Evolutionary conservation across 148 eudicot species (phyloP).

Genomic region (Salicornia ramosissima): DNA sequence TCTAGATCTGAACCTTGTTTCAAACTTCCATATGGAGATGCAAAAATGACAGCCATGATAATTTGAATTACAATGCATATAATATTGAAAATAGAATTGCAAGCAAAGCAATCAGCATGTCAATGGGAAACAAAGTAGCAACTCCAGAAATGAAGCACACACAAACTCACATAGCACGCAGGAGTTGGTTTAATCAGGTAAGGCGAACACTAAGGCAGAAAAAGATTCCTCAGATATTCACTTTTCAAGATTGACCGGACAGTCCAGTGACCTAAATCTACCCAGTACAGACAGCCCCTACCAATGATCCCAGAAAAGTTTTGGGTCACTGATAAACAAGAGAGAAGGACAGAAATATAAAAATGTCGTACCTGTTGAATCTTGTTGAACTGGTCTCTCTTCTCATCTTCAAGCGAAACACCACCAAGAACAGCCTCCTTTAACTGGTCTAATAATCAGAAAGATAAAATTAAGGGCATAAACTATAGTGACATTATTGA

Average conservation of each 20-base stretch:
- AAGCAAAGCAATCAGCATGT: not conserved
- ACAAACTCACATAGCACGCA: too few relatives aligned
- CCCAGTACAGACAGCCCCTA: not conserved
- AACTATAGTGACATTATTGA: not conserved
- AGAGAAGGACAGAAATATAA: not conserved
- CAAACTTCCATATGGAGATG: too few relatives aligned
- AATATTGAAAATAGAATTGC: not conserved
- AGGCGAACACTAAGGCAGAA: not conserved
- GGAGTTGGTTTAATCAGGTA: not conserved
- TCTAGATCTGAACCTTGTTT: not conserved
- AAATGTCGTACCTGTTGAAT: slow-evolving; percentile 70
- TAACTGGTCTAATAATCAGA: slow-evolving; percentile 54
- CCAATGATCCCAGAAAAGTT: not conserved
- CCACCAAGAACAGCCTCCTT: slow-evolving; percentile 92
- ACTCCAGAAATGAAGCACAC: not conserved
- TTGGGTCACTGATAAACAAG: not conserved
- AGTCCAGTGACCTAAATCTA: not conserved
- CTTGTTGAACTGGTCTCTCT: slow-evolving; percentile 76
- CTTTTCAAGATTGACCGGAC: not conserved
- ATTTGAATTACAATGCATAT: not conserved
- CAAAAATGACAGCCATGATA: not conserved
- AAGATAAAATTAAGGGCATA: slow-evolving; percentile 13
- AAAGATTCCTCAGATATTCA: not conserved
- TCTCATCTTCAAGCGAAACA: slow-evolving; percentile 85
- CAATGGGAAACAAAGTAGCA: too few relatives aligned